phyloP scores from a whole-genome alignment of 2,329 filamentous ascomycete species.

The Trichocomaceae sp. region DNA sequence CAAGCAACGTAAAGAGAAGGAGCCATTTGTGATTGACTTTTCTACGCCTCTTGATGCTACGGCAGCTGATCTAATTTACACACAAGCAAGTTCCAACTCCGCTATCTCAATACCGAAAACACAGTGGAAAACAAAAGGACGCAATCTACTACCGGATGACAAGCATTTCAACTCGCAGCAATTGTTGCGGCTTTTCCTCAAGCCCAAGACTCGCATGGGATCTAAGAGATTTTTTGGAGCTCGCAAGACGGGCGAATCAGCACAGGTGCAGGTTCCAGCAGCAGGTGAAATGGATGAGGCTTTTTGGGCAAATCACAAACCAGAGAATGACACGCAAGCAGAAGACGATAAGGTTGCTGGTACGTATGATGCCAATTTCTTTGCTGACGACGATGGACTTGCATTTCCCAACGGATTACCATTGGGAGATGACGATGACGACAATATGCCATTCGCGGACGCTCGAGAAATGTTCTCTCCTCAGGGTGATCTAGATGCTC shows the following conservation, averaged over 20 bases:
- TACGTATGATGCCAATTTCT: slow-evolving; percentile 96
- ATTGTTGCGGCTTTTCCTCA: slow-evolving; percentile 82
- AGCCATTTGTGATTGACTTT: slow-evolving; percentile 93
- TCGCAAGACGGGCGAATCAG: slow-evolving; percentile 29
- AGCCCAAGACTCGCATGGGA: slow-evolving; percentile 81
- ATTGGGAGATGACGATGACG: slow-evolving; percentile 42
- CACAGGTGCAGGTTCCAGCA: slow-evolving; percentile 49
- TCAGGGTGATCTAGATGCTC: slow-evolving; percentile 26
- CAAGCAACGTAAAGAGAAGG: slow-evolving; percentile 82
- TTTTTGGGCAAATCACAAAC: slow-evolving; percentile 70
- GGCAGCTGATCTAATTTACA: slow-evolving; percentile 71
- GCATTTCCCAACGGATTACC: slow-evolving; percentile 42
- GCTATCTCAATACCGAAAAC: slow-evolving; percentile 83
- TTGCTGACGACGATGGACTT: slow-evolving; percentile 62
- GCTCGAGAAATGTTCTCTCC: slow-evolving; percentile 45
- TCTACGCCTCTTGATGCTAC: slow-evolving; percentile 63
- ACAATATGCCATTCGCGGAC: slow-evolving; percentile 44
- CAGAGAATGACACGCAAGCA: slow-evolving; percentile 47
- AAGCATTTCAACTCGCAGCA: slow-evolving; percentile 97
- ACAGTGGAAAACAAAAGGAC: slow-evolving; percentile 89
- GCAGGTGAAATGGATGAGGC: slow-evolving; percentile 86
- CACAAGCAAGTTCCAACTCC: slow-evolving; percentile 69
- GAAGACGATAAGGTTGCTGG: slow-evolving; percentile 56
- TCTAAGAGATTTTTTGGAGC: slow-evolving; percentile 54
- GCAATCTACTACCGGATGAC: slow-evolving; percentile 91